Evolutionary conservation across 2,329 filamentous ascomycete species (phyloP).

Genomic region (Epichloe sylvatica): DNA sequence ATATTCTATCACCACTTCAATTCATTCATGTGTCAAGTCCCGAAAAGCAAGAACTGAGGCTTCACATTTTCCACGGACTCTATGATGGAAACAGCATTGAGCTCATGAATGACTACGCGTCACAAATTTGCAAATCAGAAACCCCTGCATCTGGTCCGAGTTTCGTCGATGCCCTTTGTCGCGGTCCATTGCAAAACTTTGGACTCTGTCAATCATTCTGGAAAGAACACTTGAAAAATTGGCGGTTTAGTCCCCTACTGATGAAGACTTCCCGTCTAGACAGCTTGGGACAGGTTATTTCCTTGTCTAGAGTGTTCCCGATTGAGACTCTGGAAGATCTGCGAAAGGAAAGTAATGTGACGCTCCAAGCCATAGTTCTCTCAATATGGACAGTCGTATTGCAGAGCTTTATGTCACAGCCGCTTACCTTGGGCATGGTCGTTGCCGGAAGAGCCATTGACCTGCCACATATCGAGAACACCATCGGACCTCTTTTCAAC

Average conservation of each 20-base stretch:
- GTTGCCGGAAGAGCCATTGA: slow-evolving; percentile 65
- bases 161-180: slow-evolving; percentile 53
- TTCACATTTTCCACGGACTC: slow-evolving; percentile 58
- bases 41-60: slow-evolving; percentile 1
- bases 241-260: slow-evolving; percentile 7
- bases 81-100: slow-evolving; percentile 75
- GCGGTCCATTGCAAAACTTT: slow-evolving; percentile 50
- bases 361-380: slow-evolving; percentile 66
- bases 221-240: slow-evolving; percentile 37
- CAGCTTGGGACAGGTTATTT: slow-evolving; percentile 5
- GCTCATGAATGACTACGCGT: slow-evolving; percentile 48
- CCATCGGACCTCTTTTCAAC: slow-evolving; percentile 80
- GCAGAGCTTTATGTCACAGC: slow-evolving; percentile 30
- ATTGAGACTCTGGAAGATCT: slow-evolving; percentile 34
- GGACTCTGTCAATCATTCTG: slow-evolving; percentile 46
- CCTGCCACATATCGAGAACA: slow-evolving; percentile 47
- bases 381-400: slow-evolving; percentile 58
- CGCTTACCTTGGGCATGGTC: slow-evolving; percentile 55
- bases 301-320: slow-evolving; percentile 15
- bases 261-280: slow-evolving; percentile 3
- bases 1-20: slow-evolving; percentile 39
- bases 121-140: slow-evolving; percentile 10
- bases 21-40: slow-evolving; percentile 25
- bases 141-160: slow-evolving; percentile 25
- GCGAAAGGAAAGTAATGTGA: slow-evolving; percentile 51